phyloP scores from a whole-genome alignment of 1,284 basidiomycete species.

The Boletus semigastroideus region DNA sequence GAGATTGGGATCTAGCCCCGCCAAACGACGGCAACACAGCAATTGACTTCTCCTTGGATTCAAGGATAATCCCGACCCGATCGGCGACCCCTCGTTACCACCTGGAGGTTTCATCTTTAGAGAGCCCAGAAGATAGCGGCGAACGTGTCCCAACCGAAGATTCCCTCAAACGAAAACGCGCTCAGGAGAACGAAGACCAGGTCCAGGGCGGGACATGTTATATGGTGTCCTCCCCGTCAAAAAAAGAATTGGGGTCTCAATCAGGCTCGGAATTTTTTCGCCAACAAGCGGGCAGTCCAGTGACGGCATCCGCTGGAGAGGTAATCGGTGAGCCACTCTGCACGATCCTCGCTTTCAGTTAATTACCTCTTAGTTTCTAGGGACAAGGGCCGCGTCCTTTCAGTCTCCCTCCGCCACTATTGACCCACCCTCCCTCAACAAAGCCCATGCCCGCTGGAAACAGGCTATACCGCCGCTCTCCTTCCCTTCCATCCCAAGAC shows the following conservation, averaged over 20 bases:
- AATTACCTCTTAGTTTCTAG: slow-evolving; percentile 27
- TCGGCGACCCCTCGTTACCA: slow-evolving; percentile 45
- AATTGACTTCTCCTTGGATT: slow-evolving; percentile 27
- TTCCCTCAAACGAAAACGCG: slow-evolving; percentile 51
- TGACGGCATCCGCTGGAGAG: slow-evolving; percentile 29
- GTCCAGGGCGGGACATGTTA: too few species aligned
- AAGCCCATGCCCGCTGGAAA: slow-evolving; percentile 23
- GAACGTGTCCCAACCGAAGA: slow-evolving; percentile 31
- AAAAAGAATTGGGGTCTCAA: slow-evolving; percentile 15
- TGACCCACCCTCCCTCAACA: slow-evolving; percentile 17
- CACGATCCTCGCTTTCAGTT: slow-evolving; percentile 18
- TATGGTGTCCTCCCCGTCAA: neutral
- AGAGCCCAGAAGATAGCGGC: slow-evolving; percentile 26
- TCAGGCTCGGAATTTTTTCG: slow-evolving; percentile 26
- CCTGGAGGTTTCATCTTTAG: slow-evolving; percentile 51
- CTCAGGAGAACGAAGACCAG: slow-evolving; percentile 8
- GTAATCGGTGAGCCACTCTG: slow-evolving; percentile 33
- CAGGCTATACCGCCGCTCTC: slow-evolving; percentile 32
- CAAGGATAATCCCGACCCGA: slow-evolving; percentile 24
- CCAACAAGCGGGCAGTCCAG: slow-evolving; percentile 22
- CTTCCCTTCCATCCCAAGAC: slow-evolving; percentile 49
- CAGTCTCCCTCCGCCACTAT: slow-evolving; percentile 24
- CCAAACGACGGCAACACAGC: slow-evolving; percentile 15
- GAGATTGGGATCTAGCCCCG: slow-evolving; percentile 10
- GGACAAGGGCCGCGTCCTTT: slow-evolving; percentile 33